These are phyloP conservation scores for Trypanosoma cruzi DNA, from an alignment of 208 protist species.

Conservation along the genomic window DNA sequence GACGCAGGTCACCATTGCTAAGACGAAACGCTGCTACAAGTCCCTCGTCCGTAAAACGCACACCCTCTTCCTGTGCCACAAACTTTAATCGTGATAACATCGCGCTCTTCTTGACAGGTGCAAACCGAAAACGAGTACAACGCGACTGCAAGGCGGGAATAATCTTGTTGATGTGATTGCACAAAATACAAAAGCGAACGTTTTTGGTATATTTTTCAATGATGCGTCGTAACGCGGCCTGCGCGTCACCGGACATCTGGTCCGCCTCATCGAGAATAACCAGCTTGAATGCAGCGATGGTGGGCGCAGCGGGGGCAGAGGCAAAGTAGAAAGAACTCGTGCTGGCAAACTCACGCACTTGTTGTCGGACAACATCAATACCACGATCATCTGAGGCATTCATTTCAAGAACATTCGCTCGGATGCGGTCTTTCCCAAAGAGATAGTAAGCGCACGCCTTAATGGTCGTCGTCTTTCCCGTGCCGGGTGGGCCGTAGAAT, in stretches of 20 bases:
- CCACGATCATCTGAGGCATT: slow-evolving; percentile 99
- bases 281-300: slow-evolving; percentile 92
- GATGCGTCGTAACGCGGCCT: slow-evolving; percentile 97
- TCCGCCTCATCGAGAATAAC: slow-evolving; percentile 99
- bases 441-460: slow-evolving; percentile 91
- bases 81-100: slow-evolving; percentile 85
- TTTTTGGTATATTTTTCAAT: slow-evolving; percentile 99
- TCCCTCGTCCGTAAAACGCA: slow-evolving; percentile 86
- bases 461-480: slow-evolving; percentile 92
- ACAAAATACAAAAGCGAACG: slow-evolving; percentile 98
- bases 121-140: slow-evolving; percentile 99
- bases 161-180: slow-evolving; percentile 98
- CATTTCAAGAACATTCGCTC: slow-evolving; percentile 93
- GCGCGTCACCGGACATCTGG: slow-evolving; percentile 98
- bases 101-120: slow-evolving; percentile 87
- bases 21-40: slow-evolving; percentile 94
- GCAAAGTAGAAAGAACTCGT: slow-evolving; percentile 95
- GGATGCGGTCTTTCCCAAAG: slow-evolving; percentile 93
- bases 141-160: slow-evolving; percentile 96
- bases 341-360: slow-evolving; percentile 98
- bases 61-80: slow-evolving; percentile 84
- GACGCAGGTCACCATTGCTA: slow-evolving; percentile 97
- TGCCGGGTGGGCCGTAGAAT: slow-evolving; percentile 98
- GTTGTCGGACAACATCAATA: slow-evolving; percentile 98
- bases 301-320: neutral